Percentiles rank a stretch among this genome's conserved stretches.
Conservation (phyloP, 768 basidiomycete species). For the Rhizopogon vesiculosus region DNA sequence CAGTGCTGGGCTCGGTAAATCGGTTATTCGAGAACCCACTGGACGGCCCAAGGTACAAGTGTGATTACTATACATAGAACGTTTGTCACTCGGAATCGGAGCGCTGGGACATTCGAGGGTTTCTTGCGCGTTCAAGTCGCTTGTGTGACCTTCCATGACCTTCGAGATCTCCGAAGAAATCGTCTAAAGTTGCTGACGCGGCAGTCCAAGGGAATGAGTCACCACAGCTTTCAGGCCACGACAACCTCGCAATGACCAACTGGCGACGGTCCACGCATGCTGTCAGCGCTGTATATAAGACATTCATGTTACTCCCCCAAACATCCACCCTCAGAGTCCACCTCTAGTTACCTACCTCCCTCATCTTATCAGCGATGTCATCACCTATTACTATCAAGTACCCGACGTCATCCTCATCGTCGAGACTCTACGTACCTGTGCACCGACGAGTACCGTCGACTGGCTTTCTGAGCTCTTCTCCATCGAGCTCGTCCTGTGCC, state of each 20-base stretch:
- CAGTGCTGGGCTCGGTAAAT: too few relatives aligned
- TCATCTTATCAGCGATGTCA: slow-evolving; percentile 20
- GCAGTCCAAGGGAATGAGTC: not conserved
- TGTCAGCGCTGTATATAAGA: slow-evolving; percentile 1
- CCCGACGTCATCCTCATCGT: slow-evolving; percentile 15
- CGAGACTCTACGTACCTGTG: slow-evolving; percentile 34
- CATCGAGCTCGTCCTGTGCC: slow-evolving; percentile 12
- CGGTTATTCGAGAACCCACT: too few relatives aligned
- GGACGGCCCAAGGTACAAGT: too few relatives aligned
- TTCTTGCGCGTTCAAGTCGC: not conserved
- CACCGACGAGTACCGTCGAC: slow-evolving; percentile 27
- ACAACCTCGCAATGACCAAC: slow-evolving; percentile 2
- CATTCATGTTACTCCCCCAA: not conserved
- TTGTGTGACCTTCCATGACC: slow-evolving; percentile 3
- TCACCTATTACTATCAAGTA: slow-evolving; percentile 14
- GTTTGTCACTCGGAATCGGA: too few relatives aligned
- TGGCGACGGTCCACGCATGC: not conserved
- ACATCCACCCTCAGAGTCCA: slow-evolving; percentile 1
- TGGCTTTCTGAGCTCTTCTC: slow-evolving; percentile 8
- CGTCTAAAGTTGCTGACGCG: not conserved
- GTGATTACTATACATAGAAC: too few relatives aligned
- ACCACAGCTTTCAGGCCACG: not conserved
- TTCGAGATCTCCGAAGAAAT: not conserved
- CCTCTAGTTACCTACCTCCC: slow-evolving; percentile 1
- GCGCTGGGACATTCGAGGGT: not conserved